A percentile compares a stretch with the other conserved stretches of the same genome.
phyloP scores from a whole-genome alignment of 2,329 filamentous ascomycete genomes.

The Fusarium gaditjirri region DNA sequence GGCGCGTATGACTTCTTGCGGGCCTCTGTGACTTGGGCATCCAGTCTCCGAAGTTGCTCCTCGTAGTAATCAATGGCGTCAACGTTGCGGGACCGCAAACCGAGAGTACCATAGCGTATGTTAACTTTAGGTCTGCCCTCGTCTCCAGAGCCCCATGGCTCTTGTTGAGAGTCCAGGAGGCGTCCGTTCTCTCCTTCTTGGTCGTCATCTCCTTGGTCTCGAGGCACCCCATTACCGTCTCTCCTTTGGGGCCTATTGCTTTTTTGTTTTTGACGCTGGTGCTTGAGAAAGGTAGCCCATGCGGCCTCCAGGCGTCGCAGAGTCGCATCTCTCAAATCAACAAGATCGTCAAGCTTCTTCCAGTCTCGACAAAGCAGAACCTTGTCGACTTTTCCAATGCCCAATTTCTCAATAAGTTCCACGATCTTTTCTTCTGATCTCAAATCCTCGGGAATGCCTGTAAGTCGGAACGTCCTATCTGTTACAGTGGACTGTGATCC shows the following conservation, averaged over 20 bases:
- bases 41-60: constrained; percentile 81
- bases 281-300: constrained; percentile 74
- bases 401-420: constrained; percentile 84
- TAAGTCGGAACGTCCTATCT: constrained; percentile 90
- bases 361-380: constrained; percentile 90
- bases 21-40: constrained; percentile 76
- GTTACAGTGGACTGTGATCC: constrained; percentile 96
- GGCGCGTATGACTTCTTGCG: constrained; percentile 81
- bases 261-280: constrained; percentile 37
- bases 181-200: constrained; percentile 67
- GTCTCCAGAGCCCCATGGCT: constrained; percentile 50
- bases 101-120: constrained; percentile 82
- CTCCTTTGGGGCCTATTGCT: not conserved
- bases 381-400: constrained; percentile 89
- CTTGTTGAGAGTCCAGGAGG: constrained; percentile 63
- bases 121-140: constrained; percentile 72
- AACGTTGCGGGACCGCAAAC: constrained; percentile 75
- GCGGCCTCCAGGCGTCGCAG: constrained; percentile 82
- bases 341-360: constrained; percentile 80
- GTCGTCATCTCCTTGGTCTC: constrained; percentile 51
- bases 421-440: constrained; percentile 86
- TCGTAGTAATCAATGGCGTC: constrained; percentile 97
- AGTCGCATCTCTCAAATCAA: constrained; percentile 72
- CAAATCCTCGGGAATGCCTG: constrained; percentile 84
- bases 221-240: constrained; percentile 27